A percentile compares a stretch with the other conserved stretches of the same genome.
Conservation (phyloP, 805 yeast species). For the Starmerella khaoyaiensis region DNA sequence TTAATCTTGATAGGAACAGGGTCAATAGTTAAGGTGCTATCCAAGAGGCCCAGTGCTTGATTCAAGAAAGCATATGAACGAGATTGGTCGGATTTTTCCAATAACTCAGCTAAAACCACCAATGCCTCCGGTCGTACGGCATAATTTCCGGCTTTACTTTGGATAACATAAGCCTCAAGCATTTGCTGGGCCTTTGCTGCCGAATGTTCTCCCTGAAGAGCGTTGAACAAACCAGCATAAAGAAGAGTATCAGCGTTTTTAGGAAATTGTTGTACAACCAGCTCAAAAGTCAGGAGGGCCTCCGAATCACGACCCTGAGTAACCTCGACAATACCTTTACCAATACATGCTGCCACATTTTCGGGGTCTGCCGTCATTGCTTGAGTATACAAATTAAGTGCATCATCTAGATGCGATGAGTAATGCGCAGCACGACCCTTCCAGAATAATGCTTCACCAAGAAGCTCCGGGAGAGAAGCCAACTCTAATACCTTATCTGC, state of each 20-base stretch:
- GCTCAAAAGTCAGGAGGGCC: conserved; percentile 75
- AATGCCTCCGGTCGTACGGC: conserved; percentile 52
- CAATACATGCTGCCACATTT: conserved; percentile 60
- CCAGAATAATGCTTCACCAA: conserved; percentile 69
- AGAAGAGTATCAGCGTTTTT: conserved; percentile 56
- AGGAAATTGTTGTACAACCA: conserved; percentile 49
- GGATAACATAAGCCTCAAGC: conserved; percentile 57
- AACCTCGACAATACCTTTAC: conserved; percentile 74
- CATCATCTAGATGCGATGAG: conserved; percentile 46
- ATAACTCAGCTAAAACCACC: conserved; percentile 52
- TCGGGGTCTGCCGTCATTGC: conserved; percentile 49
- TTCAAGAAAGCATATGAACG: conserved; percentile 50
- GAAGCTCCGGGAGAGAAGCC: conserved; percentile 32
- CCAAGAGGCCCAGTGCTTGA: conserved; percentile 43
- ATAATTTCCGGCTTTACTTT: conserved; percentile 41
- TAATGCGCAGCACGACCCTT: conserved; percentile 63
- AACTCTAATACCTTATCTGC: conserved; percentile 38
- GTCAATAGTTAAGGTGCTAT: not conserved
- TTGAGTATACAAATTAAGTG: conserved; percentile 61
- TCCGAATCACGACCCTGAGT: conserved; percentile 61
- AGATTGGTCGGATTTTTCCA: conserved; percentile 43
- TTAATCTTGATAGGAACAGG: conserved; percentile 47
- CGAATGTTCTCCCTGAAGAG: conserved; percentile 30
- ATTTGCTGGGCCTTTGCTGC: conserved; percentile 41
- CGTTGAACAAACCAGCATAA: conserved; percentile 42